Evolutionary conservation across 352 stramenopile species (phyloP).

Genomic region (Lagenidium giganteum): DNA sequence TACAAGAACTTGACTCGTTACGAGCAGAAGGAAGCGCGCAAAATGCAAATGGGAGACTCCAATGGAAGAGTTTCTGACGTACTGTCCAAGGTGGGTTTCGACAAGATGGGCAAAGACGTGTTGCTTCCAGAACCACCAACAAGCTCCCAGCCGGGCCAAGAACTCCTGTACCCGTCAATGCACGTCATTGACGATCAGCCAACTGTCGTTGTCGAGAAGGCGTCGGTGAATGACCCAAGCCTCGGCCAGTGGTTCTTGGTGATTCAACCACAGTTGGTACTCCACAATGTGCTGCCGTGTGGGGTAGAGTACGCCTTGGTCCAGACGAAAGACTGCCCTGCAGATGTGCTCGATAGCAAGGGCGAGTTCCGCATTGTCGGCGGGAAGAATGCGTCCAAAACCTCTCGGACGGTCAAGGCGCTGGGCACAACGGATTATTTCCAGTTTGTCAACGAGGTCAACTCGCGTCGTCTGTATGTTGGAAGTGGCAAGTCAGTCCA

Average conservation of each 20-base stretch:
- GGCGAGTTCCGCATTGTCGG: slow-evolving; percentile 41
- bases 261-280: slow-evolving; percentile 74
- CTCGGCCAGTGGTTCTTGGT: slow-evolving; percentile 72
- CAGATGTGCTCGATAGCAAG: slow-evolving; percentile 48
- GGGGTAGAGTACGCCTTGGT: slow-evolving; percentile 83
- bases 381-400: slow-evolving; percentile 22
- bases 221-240: slow-evolving; percentile 48
- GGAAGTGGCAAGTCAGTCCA: slow-evolving; percentile 79
- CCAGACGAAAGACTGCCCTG: slow-evolving; percentile 64
- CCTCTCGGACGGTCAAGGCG: slow-evolving; percentile 34
- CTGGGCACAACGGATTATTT: slow-evolving; percentile 65
- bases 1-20: slow-evolving; percentile 72
- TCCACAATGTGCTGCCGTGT: slow-evolving; percentile 81
- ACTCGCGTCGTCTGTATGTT: slow-evolving; percentile 62
- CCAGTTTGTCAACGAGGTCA: slow-evolving; percentile 69
- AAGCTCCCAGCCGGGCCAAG: slow-evolving; percentile 42
- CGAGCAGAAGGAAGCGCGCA: slow-evolving; percentile 64
- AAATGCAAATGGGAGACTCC: slow-evolving; percentile 40
- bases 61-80: too few relatives aligned
- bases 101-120: slow-evolving; percentile 67
- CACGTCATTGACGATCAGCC: slow-evolving; percentile 81
- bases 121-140: slow-evolving; percentile 40
- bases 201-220: slow-evolving; percentile 69
- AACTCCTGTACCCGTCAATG: slow-evolving; percentile 64
- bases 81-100: slow-evolving; percentile 29